phyloP scores from a whole-genome alignment of 768 basidiomycete genomes.

The Guyanaporus albipodus region DNA sequence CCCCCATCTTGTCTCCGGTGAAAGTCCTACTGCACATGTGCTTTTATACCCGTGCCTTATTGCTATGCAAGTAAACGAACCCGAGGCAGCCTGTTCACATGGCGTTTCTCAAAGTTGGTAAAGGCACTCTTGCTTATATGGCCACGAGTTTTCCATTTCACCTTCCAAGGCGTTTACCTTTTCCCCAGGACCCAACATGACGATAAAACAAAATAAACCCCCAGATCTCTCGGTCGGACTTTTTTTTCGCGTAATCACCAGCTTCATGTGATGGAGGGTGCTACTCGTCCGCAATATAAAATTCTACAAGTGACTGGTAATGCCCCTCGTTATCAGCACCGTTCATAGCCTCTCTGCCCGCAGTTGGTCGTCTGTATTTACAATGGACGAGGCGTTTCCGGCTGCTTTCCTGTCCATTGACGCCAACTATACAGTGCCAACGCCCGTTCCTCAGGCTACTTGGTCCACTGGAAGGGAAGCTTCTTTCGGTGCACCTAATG shows the following conservation, averaged over 20 bases:
- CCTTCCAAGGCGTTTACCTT: background rate
- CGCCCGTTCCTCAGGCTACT: background rate
- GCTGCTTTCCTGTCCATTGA: background rate
- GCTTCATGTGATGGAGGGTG: background rate
- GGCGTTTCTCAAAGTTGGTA: background rate
- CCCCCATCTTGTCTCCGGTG: background rate
- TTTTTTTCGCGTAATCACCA: too few relatives aligned
- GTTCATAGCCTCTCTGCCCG: background rate
- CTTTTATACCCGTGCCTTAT: background rate
- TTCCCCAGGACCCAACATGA: slow-evolving; percentile 1
- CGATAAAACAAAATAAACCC: background rate
- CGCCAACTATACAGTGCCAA: background rate
- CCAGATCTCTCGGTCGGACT: too few relatives aligned
- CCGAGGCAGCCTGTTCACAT: background rate
- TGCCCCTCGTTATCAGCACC: background rate
- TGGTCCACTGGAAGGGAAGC: background rate
- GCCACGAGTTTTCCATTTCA: slow-evolving; percentile 7
- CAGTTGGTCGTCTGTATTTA: background rate
- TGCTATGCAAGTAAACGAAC: background rate
- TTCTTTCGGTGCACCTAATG: background rate
- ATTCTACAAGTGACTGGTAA: background rate
- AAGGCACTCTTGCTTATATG: background rate
- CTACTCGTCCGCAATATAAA: background rate
- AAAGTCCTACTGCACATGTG: too few relatives aligned
- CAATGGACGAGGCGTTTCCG: background rate